Percentiles rank a stretch among this genome's conserved stretches.
Conservation (phyloP, 2,329 filamentous ascomycete species). For the Cladosporium cucumerinum region DNA sequence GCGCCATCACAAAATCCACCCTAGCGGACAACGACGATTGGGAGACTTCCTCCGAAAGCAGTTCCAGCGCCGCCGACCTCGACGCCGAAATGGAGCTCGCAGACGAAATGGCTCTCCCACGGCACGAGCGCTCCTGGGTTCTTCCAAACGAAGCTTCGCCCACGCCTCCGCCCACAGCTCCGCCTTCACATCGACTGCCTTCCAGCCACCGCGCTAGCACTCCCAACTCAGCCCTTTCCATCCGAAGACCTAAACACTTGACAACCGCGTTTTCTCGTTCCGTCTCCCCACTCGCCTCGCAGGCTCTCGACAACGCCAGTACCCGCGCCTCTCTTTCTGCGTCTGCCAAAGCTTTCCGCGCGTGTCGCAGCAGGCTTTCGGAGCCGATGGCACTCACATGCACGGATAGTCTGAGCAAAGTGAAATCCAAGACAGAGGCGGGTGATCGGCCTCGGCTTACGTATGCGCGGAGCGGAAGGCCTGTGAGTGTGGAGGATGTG, state of each 20-base stretch:
- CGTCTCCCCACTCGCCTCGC: background rate
- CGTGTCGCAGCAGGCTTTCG: conserved; percentile 21
- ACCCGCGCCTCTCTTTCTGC: background rate
- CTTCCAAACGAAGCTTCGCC: conserved; percentile 35
- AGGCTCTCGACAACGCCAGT: background rate
- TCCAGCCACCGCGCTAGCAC: conserved; percentile 12
- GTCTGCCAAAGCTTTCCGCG: background rate
- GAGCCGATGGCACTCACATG: conserved; percentile 29
- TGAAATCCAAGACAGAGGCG: background rate
- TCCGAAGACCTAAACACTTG: background rate
- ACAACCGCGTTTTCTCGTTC: conserved; percentile 1
- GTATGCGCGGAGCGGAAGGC: conserved; percentile 23
- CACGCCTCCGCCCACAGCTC: conserved; percentile 33
- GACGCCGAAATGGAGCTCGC: conserved; percentile 12
- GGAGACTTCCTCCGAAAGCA: conserved; percentile 2
- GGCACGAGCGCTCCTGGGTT: conserved; percentile 32
- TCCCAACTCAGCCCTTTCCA: background rate
- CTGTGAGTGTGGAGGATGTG: conserved; percentile 27
- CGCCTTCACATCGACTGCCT: conserved; percentile 19
- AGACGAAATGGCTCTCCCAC: conserved; percentile 29
- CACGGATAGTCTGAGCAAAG: conserved; percentile 30
- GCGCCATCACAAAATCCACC: conserved; percentile 19
- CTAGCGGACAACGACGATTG: conserved; percentile 23
- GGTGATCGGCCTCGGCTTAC: conserved; percentile 20
- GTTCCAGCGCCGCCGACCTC: background rate